Conservation (phyloP, 768 basidiomycete genomes). For the Coprinopsis sp. region DNA sequence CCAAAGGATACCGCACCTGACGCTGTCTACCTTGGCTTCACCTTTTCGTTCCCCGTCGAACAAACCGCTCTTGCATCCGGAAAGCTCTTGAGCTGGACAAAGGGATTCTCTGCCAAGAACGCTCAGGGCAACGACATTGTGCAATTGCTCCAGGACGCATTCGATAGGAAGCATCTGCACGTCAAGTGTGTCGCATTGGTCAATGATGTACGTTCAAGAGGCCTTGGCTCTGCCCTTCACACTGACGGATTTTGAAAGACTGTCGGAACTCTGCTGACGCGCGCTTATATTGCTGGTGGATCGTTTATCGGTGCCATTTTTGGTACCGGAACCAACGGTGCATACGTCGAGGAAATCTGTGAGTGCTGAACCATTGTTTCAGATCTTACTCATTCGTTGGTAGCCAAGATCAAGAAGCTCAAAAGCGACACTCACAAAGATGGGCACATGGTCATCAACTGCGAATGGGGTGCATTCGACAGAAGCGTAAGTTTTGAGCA, state of each 20-base stretch:
- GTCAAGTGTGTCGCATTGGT: constrained; percentile 90
- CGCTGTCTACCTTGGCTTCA: constrained; percentile 71
- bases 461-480: constrained; percentile 98
- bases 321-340: constrained; percentile 98
- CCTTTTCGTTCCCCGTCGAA: constrained; percentile 97
- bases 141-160: constrained; percentile 84
- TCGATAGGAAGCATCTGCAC: constrained; percentile 87
- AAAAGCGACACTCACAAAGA: constrained; percentile 58
- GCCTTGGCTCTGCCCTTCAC: not conserved
- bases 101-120: constrained; percentile 91
- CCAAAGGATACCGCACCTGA: constrained; percentile 22
- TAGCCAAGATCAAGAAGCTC: constrained; percentile 79
- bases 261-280: constrained; percentile 89
- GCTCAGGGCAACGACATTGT: constrained; percentile 89
- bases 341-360: constrained; percentile 85
- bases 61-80: constrained; percentile 91
- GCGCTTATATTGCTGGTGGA: constrained; percentile 90
- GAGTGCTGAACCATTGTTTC: constrained; percentile 13
- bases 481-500: constrained; percentile 58
- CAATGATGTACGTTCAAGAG: constrained; percentile 67
- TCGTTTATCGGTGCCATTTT: constrained; percentile 91
- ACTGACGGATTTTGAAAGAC: constrained; percentile 49
- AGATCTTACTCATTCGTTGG: not conserved
- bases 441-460: constrained; percentile 91
- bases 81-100: constrained; percentile 91